Percentiles rank a stretch among this genome's conserved stretches.
These are phyloP conservation scores for Dinochytrium kinnereticum DNA, from an alignment of 371 early-diverging fungal genomes.

Conservation along the genomic window DNA sequence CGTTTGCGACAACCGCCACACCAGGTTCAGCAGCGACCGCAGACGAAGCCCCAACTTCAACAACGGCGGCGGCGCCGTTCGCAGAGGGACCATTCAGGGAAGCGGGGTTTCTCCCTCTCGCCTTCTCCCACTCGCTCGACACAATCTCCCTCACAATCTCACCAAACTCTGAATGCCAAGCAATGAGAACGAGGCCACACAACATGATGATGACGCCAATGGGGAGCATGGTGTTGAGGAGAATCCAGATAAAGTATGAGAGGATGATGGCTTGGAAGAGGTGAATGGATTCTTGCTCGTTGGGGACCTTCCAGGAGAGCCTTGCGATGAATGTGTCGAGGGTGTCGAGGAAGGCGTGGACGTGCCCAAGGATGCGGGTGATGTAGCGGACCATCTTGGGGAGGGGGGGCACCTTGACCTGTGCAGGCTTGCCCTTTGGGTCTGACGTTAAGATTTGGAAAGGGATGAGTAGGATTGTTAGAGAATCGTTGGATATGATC, in stretches of 20 bases:
- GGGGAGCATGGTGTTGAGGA: conserved; percentile 17
- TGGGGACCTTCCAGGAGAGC: conserved; percentile 24
- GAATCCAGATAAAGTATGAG: conserved; percentile 12
- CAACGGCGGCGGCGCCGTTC: background rate
- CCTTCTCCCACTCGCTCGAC: conserved; percentile 17
- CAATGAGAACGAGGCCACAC: conserved; percentile 19
- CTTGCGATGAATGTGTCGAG: conserved; percentile 26
- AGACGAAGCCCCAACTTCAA: background rate
- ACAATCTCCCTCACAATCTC: conserved; percentile 22
- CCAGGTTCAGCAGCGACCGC: background rate
- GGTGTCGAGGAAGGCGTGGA: conserved; percentile 22
- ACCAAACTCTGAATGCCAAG: conserved; percentile 34
- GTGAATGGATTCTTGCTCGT: conserved; percentile 25
- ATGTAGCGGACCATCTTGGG: conserved; percentile 27
- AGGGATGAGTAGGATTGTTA: too few relatives aligned
- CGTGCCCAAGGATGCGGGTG: conserved; percentile 15
- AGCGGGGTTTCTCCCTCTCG: background rate
- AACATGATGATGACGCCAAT: conserved; percentile 21
- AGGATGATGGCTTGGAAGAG: conserved; percentile 31
- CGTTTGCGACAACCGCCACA: background rate
- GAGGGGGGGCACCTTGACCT: conserved; percentile 5
- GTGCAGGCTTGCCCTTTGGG: conserved; percentile 5
- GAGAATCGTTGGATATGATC: too few relatives aligned
- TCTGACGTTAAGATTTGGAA: background rate
- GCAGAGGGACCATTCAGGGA: background rate